Base-by-base conservation (phyloP, 352 stramenopile genomes). In the Globisporangium solare region DNA sequence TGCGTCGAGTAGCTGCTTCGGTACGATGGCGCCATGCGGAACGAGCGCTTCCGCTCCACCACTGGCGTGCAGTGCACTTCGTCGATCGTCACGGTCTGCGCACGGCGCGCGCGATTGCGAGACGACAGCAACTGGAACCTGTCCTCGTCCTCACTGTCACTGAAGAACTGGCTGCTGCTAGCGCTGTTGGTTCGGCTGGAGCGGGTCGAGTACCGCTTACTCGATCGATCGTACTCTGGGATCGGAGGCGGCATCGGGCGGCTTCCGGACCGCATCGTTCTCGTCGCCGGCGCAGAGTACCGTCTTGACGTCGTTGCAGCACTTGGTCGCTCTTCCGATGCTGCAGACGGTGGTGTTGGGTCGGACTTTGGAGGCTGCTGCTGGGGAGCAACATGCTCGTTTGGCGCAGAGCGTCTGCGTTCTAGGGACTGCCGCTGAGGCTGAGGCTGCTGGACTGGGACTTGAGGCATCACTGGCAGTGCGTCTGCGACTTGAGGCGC, bases 41-140 rank as follows among this genome's bases (percentile, higher is more conserved):
- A 70, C 6, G 63, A 67, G 24, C 55, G 51, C 24, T 51, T 70
- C 13, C 59, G 49, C 46, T 63, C 35, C 14, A 51, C 39, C 8
- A 67, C 22, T 4, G 62, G 51, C 21, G 62, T 71, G 11, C 41
- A 55, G 1, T 62, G 46, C 11, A 52, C 52, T 13, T 73, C 67
- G 17, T 77, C 62, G 12, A 79, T 63, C 32, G 70, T 51, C 6
- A 83, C 66, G 12, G 71, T 80, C 48, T 79, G 69, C 1, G 73
- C 71, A 13, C 71, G 66, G n/a, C 68, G 57, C 17, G 59, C 68
- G 2, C 68, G 69, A 8, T 73, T 43, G 3, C 39, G 64, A 4
- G 52, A 52, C 7, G 47, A 37, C 15, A 18, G 52, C 35, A 20
- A 56, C 5, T 35, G 27, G 27, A 35, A 35, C 7, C 27, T 6